Conservation (phyloP, 2,329 filamentous ascomycete species). For the Ceratocystis albifundus region DNA sequence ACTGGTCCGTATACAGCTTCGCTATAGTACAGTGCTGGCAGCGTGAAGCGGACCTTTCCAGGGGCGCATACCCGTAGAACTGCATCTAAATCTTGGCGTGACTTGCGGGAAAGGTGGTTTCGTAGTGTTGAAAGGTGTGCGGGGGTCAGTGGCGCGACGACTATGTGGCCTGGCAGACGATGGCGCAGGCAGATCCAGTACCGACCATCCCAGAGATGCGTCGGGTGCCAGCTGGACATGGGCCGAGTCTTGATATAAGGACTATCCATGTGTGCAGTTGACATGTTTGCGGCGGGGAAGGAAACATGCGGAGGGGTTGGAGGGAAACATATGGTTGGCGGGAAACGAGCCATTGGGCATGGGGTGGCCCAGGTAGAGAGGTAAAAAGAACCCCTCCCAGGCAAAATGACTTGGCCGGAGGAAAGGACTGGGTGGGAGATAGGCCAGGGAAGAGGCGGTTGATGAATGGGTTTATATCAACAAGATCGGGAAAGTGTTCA, state of each 20-base stretch:
- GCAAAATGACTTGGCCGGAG: constrained; percentile 34
- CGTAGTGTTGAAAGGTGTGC: constrained; percentile 40
- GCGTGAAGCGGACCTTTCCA: constrained; percentile 43
- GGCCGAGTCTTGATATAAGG: neutral
- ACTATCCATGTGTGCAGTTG: neutral
- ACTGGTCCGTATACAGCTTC: neutral
- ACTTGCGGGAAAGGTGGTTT: constrained; percentile 32
- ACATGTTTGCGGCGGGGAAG: neutral
- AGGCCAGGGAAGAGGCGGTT: constrained; percentile 41
- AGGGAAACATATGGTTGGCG: constrained; percentile 39
- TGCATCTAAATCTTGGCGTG: constrained; percentile 31
- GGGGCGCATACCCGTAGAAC: constrained; percentile 41
- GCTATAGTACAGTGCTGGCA: constrained; percentile 43
- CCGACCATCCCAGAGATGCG: constrained; percentile 46
- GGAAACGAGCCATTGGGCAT: constrained; percentile 38
- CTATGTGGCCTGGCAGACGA: constrained; percentile 34
- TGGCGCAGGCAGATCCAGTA: constrained; percentile 47
- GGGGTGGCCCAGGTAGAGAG: constrained; percentile 31
- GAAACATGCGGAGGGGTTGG: constrained; percentile 21
- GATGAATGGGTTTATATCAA: constrained; percentile 37
- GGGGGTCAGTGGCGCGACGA: constrained; percentile 37
- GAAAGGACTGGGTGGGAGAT: constrained; percentile 22
- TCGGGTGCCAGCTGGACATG: constrained; percentile 27
- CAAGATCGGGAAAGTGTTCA: constrained; percentile 33
- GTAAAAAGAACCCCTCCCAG: constrained; percentile 33